Conservation (phyloP, 306 rosid genomes). For the Chamaecrista fasciculata region DNA sequence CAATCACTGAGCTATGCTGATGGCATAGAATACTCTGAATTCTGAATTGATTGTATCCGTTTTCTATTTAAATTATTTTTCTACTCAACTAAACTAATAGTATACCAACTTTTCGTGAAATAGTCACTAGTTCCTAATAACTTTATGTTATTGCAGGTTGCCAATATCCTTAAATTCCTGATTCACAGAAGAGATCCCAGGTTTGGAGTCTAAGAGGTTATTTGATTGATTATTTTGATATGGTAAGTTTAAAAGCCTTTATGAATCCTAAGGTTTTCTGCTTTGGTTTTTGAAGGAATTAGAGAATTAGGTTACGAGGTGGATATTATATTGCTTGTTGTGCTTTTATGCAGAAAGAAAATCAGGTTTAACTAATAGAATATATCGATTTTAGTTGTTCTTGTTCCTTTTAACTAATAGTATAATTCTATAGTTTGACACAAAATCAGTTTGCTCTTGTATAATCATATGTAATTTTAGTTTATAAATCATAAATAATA, state of each 20-base stretch:
- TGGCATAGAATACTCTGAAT: neutral
- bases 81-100: neutral
- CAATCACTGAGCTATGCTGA: neutral
- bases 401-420: neutral
- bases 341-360: neutral
- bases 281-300: conserved; percentile 1
- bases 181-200: neutral
- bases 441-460: neutral
- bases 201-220: neutral
- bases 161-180: neutral
- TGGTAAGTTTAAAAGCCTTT: conserved; percentile 30
- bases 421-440: neutral
- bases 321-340: neutral
- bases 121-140: neutral
- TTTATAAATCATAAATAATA: neutral
- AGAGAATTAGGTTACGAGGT: neutral
- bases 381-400: neutral
- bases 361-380: neutral
- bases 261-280: neutral
- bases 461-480: neutral
- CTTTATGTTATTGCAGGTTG: neutral
- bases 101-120: neutral
- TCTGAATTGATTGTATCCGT: neutral
- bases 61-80: too few species aligned
- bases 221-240: conserved; percentile 27